Evolutionary conservation across 805 yeast genomes (phyloP), one percentile per base, ranked within the genome.

Genomic region (Zygoascus ofunaensis): DNA sequence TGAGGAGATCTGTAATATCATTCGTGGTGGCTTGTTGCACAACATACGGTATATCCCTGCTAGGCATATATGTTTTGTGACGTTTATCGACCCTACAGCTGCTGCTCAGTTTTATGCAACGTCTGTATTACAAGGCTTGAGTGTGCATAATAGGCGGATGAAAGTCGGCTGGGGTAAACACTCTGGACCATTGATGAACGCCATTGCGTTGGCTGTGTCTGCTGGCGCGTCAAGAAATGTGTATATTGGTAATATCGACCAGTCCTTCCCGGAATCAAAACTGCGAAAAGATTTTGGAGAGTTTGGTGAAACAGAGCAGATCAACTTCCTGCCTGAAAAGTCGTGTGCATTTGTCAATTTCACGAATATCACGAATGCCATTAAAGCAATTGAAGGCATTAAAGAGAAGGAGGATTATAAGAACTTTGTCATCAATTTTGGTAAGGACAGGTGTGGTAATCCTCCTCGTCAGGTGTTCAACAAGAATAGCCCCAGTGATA

Each of bases 91-190:
- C 60, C 95, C 97, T 22, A 83, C 90, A 43, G 95, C 97, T 2
- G 97, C 97, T 0, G 96, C 96, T 1, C 97, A 90, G 64, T 90
- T 90, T 61, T 90, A 82, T 64, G 97, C 97, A 5, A 80, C 86
- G 84, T 81, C 94, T 52, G 87, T 87, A 57, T 69, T 87, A 51
- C 94, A 87, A 58, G 96, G 96, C 1, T 70, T 90, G 48, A 76
- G 87, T 17, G 82, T 90, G 48, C 94, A 85, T 59, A 82, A 81
- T 60, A 74, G 94, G 56, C 75, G 89, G 56, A 82, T 90, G 53
- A 86, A 85, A 61, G 87, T 90, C 45, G 96, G 97, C 18, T 90
- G 98, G 97, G 98, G 97, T 39, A 89, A 87, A 64, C 96, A 90
- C 60, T 80, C 94, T 4, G 97, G 97, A 8, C 87, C 95, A 1